Evolutionary conservation across 1,284 basidiomycete genomes (phyloP).

Genomic region (Neolentinus lepideus): DNA sequence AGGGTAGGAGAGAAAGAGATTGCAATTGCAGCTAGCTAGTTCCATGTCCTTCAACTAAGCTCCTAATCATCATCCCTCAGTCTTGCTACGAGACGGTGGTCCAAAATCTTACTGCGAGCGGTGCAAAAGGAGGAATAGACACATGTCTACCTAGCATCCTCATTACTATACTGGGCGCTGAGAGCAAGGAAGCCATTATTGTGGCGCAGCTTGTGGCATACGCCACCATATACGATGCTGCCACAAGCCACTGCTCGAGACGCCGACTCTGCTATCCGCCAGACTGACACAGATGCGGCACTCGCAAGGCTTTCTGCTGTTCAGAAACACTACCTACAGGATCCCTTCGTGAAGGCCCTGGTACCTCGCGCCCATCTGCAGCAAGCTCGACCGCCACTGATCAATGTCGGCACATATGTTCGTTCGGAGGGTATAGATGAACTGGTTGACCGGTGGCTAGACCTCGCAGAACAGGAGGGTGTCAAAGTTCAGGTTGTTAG

Average conservation of each 20-base stretch:
- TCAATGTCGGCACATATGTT: constrained; percentile 93
- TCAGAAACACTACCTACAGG: constrained; percentile 66
- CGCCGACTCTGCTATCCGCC: constrained; percentile 57
- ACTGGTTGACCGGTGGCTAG: constrained; percentile 71
- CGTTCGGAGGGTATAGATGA: constrained; percentile 77
- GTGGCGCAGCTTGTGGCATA: too few relatives aligned
- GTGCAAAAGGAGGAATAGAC: too few relatives aligned
- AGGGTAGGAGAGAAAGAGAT: too few relatives aligned
- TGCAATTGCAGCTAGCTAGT: too few relatives aligned
- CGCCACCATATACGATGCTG: too few relatives aligned
- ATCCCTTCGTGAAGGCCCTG: constrained; percentile 63
- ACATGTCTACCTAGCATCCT: too few relatives aligned
- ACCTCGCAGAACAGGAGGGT: constrained; percentile 27
- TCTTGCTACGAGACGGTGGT: too few relatives aligned
- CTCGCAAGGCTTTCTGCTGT: constrained; percentile 78
- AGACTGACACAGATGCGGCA: constrained; percentile 71
- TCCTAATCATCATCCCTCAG: too few relatives aligned
- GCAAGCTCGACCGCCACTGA: constrained; percentile 72
- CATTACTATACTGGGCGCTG: too few relatives aligned
- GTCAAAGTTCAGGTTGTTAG: constrained; percentile 76
- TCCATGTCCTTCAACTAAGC: too few relatives aligned
- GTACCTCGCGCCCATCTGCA: constrained; percentile 59
- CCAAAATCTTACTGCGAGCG: too few relatives aligned
- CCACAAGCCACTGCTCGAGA: constrained; percentile 10
- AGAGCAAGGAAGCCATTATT: too few relatives aligned